Base-by-base conservation (phyloP, 2,329 filamentous ascomycete genomes). In the Colletotrichum orchidophilum region DNA sequence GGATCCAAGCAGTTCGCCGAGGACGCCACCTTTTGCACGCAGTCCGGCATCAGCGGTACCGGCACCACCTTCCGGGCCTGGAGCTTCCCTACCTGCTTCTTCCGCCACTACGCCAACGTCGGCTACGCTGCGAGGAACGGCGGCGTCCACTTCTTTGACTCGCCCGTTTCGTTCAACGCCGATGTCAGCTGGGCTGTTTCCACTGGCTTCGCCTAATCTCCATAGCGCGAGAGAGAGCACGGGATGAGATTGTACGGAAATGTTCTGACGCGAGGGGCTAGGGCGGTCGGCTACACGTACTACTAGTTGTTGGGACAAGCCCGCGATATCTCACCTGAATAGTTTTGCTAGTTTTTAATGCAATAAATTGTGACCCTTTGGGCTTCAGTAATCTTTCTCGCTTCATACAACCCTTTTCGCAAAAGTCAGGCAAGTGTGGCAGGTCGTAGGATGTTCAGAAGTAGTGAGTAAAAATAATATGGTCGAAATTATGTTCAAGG, bases 11-110 rank as follows among this genome's bases (percentile, higher is more conserved):
- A 81, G 62, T 90, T 91, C 79, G 46, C 80, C 4, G 89, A 92
- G 74, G 90, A 92, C 58, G 88, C 90, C 8, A 92, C 90, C 0
- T 92, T 92, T 79, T 92, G 90, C 76, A 82, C 88, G 0, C 83
- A 87, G 77, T 69, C 83, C 1, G 86, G 85, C 0, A 79, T 92
- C 26, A 87, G 78, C 73, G 86, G 87, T 5, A 76, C 83, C 53
- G 88, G 87, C 7, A 85, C 72, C 72, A 85, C 88, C 0, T 82
- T 92, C 35, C 83, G 87, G 5, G 82, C 88, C 1, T 92, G 89
- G 89, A 84, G 81, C 53, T 90, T 89, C 74, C 89, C 90, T 0
- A 90, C 88, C 0, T 83, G 89, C 54, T 91, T 82, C 69, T 80
- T 90, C 75, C 84, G 90, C 26, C 88, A 91, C 75, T 90, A 83